These are phyloP conservation scores for Fennellomyces sp. DNA, from an alignment of 371 early-diverging fungal genomes.

Conservation along the genomic window DNA sequence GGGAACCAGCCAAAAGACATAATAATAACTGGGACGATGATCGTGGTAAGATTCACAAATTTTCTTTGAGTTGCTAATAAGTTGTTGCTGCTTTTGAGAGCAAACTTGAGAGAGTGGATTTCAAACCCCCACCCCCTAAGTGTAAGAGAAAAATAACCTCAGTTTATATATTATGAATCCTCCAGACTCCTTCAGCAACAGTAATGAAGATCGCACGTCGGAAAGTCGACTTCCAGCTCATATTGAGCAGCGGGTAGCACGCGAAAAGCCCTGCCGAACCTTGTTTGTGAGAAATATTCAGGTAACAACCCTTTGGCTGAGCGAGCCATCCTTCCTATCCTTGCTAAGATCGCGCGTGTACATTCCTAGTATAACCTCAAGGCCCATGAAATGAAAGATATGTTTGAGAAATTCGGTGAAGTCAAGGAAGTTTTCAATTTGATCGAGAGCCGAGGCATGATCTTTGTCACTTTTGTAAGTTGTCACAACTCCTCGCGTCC, in stretches of 20 bases:
- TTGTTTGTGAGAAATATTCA: slow-evolving; percentile 60
- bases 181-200: too few species aligned
- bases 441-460: slow-evolving; percentile 55
- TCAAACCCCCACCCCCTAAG: too few species aligned
- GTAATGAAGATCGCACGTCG: too few species aligned
- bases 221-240: slow-evolving; percentile 35
- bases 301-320: too few species aligned
- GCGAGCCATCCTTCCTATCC: too few species aligned
- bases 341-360: too few species aligned
- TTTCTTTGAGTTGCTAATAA: not conserved
- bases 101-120: too few species aligned
- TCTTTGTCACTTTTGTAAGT: slow-evolving; percentile 60
- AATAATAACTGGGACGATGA: slow-evolving; percentile 9
- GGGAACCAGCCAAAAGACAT: slow-evolving; percentile 10
- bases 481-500: not conserved
- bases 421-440: slow-evolving; percentile 52
- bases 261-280: slow-evolving; percentile 56
- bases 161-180: too few species aligned
- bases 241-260: slow-evolving; percentile 48
- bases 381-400: slow-evolving; percentile 33
- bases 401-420: slow-evolving; percentile 53
- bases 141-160: too few species aligned
- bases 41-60: slow-evolving; percentile 10
- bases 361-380: slow-evolving; percentile 37
- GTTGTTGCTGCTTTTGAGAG: slow-evolving; percentile 2